Evolutionary conservation across 2,329 filamentous ascomycete genomes (phyloP), one percentile per base, ranked within the genome.

Genomic region (Cladosporium colombiae): DNA sequence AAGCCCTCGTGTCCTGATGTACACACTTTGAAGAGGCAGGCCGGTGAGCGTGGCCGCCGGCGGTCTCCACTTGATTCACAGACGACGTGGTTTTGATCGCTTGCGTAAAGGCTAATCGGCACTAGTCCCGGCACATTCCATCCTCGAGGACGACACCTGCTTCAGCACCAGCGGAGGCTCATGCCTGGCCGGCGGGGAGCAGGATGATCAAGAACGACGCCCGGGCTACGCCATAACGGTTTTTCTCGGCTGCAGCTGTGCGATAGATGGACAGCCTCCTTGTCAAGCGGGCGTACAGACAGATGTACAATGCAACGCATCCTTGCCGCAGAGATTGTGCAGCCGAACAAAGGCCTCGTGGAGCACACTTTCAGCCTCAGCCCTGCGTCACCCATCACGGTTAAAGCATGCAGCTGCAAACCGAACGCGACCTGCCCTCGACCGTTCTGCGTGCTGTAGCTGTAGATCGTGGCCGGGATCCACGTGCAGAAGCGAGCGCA

Each of bases 341-440:
- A 35, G 33, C 33, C 33, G 33, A 35, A 35, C 33, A 35, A 35
- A 35, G 11, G 18, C 61, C 61, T 56, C 61, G 50, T 63, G 61
- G 61, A 63, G 60, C 60, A 44, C 35, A 58, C 60, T 52, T 46
- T 63, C 61, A 63, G 61, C 61, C 61, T 63, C 61, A 63, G 61
- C 61, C 61, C 61, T 63, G 61, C 61, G 50, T 63, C 25, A 18
- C 16, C 50, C 61, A 18, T 40, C 61, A 25, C 10, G 35, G 61
- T 56, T 62, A 62, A 29, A 37, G 52, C 21, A 18, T 14, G 27
- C 37, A 16, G 29, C 59, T 37, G 59, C 46, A 62, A 52, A 52
- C 59, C 59, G 59, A 62, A 62, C 29, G 59, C 59, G 59, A 62
- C 59, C 29, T 62, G 31, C 40, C 59, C 59, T 62, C 50, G 59